A percentile compares a stretch with the other conserved stretches of the same genome.
Conservation (phyloP, 2,329 filamentous ascomycete species). For the Venturiaceae sp. region DNA sequence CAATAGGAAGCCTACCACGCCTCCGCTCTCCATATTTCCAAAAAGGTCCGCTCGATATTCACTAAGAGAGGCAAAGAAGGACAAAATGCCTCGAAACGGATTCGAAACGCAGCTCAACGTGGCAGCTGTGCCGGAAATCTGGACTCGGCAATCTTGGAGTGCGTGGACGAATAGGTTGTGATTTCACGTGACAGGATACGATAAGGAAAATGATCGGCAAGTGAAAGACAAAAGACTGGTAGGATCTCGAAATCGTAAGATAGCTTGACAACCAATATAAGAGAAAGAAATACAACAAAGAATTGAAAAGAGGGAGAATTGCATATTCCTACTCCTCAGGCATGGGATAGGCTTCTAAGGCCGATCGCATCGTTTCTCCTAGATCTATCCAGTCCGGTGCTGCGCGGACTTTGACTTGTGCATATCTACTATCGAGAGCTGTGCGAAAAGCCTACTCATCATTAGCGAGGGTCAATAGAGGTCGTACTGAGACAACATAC, state of each 20-base stretch:
- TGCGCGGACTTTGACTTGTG: neutral
- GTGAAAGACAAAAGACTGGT: neutral
- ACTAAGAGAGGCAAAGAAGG: neutral
- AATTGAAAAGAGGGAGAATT: neutral
- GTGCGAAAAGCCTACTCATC: neutral
- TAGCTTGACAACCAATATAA: neutral
- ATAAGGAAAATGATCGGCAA: neutral
- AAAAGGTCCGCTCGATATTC: neutral
- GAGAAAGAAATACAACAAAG: neutral
- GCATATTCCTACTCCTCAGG: neutral
- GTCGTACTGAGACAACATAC: neutral
- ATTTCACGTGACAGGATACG: neutral
- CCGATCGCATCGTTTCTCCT: slow-evolving; percentile 1
- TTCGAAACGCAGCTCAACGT: neutral
- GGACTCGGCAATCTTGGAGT: too few species aligned
- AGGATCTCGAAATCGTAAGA: neutral
- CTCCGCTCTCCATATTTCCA: neutral
- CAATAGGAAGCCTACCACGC: neutral
- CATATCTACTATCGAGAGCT: slow-evolving; percentile 2
- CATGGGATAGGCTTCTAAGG: slow-evolving; percentile 9
- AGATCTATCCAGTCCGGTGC: slow-evolving; percentile 5
- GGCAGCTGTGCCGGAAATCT: neutral
- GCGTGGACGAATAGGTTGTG: too few species aligned
- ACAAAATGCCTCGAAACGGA: neutral
- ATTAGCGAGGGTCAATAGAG: neutral